Conservation (phyloP, 2,329 filamentous ascomycete species). For the Fusarium pseudograminearum region DNA sequence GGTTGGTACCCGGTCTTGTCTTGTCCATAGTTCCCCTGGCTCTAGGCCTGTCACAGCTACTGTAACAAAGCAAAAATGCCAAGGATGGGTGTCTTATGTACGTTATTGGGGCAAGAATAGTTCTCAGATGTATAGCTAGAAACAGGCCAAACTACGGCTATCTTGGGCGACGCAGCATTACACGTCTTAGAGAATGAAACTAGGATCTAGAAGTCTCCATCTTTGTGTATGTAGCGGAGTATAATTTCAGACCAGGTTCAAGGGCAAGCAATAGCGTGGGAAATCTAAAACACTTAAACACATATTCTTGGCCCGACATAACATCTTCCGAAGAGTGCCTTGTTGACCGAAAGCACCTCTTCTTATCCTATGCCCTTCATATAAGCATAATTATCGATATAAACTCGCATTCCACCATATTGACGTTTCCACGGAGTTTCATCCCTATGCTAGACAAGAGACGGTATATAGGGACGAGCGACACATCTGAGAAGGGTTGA, state of each 20-base stretch:
- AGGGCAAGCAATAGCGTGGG: background rate
- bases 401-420: background rate
- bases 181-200: background rate
- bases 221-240: background rate
- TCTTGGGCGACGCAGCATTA: background rate
- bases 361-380: background rate
- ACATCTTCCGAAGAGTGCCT: background rate
- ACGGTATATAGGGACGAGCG: background rate
- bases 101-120: background rate
- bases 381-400: background rate
- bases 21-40: conserved; percentile 16
- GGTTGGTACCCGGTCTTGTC: conserved; percentile 18
- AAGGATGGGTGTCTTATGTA: background rate
- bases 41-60: conserved; percentile 9
- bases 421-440: background rate
- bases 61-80: background rate
- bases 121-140: background rate
- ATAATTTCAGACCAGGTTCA: background rate
- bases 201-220: background rate
- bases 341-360: background rate
- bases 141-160: background rate
- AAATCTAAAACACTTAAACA: background rate
- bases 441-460: background rate
- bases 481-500: background rate
- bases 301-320: background rate